Evolutionary conservation across 2,329 filamentous ascomycete genomes (phyloP).

Genomic region (Daldinia sp.): DNA sequence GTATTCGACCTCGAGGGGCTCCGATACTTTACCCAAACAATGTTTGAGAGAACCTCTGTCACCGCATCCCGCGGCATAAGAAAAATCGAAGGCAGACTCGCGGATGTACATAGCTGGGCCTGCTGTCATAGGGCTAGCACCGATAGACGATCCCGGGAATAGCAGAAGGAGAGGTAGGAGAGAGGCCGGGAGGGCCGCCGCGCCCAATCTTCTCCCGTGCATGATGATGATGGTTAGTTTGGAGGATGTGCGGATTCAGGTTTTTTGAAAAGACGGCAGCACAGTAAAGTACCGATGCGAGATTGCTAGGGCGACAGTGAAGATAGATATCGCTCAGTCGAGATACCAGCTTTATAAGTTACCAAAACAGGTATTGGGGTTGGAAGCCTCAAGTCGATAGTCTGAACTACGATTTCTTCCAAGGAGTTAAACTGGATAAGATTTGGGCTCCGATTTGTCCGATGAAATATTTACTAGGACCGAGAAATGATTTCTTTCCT

Average conservation of each 20-base stretch:
- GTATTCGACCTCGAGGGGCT: constrained; percentile 49
- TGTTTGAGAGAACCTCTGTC: constrained; percentile 56
- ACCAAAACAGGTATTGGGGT: not conserved
- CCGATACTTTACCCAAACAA: constrained; percentile 57
- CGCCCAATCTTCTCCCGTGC: constrained; percentile 28
- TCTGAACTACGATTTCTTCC: not conserved
- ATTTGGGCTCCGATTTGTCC: constrained; percentile 1
- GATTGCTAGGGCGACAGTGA: not conserved
- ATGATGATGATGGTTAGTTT: constrained; percentile 26
- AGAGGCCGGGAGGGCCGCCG: constrained; percentile 42
- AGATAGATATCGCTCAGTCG: not conserved
- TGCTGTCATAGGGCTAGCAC: constrained; percentile 40
- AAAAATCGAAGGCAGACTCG: constrained; percentile 55
- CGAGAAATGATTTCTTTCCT: not conserved
- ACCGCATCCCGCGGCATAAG: constrained; percentile 59
- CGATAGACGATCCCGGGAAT: constrained; percentile 50
- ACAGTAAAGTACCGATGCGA: not conserved
- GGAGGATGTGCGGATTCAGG: not conserved
- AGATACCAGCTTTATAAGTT: not conserved
- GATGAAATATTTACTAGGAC: not conserved
- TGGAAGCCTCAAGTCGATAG: not conserved
- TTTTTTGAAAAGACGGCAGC: not conserved
- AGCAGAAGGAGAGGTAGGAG: constrained; percentile 54
- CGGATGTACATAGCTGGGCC: constrained; percentile 56
- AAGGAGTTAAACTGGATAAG: not conserved